These are phyloP conservation scores for Cryphonectria parasitica DNA, from an alignment of 2,329 filamentous ascomycete genomes.

Conservation along the genomic window DNA sequence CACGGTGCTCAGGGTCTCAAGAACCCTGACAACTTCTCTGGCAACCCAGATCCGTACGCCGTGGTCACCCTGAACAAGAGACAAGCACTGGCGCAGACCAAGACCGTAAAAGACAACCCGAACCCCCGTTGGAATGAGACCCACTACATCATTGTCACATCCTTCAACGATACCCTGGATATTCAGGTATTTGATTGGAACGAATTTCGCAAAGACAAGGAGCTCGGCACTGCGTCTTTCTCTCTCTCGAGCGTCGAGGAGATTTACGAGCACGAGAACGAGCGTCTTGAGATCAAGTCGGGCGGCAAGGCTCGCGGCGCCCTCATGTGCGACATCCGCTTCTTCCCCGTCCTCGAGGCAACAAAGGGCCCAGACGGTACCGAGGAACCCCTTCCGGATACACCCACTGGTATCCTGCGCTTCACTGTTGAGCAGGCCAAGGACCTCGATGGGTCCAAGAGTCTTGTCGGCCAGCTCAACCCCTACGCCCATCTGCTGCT, in stretches of 20 bases:
- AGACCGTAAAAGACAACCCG: slow-evolving; percentile 80
- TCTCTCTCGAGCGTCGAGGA: slow-evolving; percentile 80
- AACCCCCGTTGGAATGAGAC: slow-evolving; percentile 97
- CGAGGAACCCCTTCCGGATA: slow-evolving; percentile 79
- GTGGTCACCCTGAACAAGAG: slow-evolving; percentile 84
- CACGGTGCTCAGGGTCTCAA: slow-evolving; percentile 91
- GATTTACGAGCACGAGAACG: slow-evolving; percentile 77
- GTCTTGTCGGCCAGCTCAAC: slow-evolving; percentile 86
- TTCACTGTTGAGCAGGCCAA: slow-evolving; percentile 97
- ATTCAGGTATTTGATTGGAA: slow-evolving; percentile 91
- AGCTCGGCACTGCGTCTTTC: slow-evolving; percentile 86
- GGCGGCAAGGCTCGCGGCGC: slow-evolving; percentile 84
- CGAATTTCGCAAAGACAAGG: slow-evolving; percentile 94
- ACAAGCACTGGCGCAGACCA: slow-evolving; percentile 81
- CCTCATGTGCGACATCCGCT: slow-evolving; percentile 81
- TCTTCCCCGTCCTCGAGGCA: slow-evolving; percentile 88
- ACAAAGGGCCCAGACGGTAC: slow-evolving; percentile 76
- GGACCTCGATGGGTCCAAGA: slow-evolving; percentile 91
- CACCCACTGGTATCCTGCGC: slow-evolving; percentile 89
- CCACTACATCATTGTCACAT: slow-evolving; percentile 91
- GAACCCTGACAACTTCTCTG: slow-evolving; percentile 92
- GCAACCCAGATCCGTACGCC: slow-evolving; percentile 88
- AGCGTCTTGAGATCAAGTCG: slow-evolving; percentile 80
- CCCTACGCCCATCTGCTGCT: slow-evolving; percentile 88
- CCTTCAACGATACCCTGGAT: slow-evolving; percentile 84